These are phyloP conservation scores for Citrus trifoliata DNA, from an alignment of 345 rosid species.

Conservation along the genomic window DNA sequence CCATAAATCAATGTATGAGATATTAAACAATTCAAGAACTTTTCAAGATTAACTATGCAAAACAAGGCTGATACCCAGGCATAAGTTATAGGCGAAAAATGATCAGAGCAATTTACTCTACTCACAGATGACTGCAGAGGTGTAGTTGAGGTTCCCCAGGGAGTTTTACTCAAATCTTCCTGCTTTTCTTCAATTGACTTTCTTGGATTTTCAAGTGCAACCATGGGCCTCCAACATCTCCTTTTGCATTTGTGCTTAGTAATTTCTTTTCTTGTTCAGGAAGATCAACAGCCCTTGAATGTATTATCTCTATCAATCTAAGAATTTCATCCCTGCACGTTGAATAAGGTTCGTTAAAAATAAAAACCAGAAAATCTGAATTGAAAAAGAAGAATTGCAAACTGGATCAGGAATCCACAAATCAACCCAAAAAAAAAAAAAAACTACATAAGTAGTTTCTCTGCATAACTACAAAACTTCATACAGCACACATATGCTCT, in stretches of 20 bases:
- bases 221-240: constrained; percentile 31
- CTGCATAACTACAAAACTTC: neutral
- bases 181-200: constrained; percentile 29
- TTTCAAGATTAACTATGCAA: neutral
- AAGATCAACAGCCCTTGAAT: constrained; percentile 53
- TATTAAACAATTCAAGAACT: neutral
- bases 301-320: constrained; percentile 55
- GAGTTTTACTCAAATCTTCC: constrained; percentile 34
- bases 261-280: constrained; percentile 35
- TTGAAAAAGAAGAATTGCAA: neutral
- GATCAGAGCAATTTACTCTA: constrained; percentile 4
- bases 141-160: constrained; percentile 40
- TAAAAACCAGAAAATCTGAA: neutral
- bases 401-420: neutral
- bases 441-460: neutral
- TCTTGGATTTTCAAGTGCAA: constrained; percentile 31
- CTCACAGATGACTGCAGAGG: constrained; percentile 54
- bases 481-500: neutral
- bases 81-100: neutral
- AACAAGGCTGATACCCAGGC: neutral
- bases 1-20: neutral
- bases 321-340: constrained; percentile 65
- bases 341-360: neutral
- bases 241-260: constrained; percentile 16
- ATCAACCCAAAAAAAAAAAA: neutral